Base-by-base conservation (phyloP, 768 basidiomycete genomes). In the Agaricus subrufescens region DNA sequence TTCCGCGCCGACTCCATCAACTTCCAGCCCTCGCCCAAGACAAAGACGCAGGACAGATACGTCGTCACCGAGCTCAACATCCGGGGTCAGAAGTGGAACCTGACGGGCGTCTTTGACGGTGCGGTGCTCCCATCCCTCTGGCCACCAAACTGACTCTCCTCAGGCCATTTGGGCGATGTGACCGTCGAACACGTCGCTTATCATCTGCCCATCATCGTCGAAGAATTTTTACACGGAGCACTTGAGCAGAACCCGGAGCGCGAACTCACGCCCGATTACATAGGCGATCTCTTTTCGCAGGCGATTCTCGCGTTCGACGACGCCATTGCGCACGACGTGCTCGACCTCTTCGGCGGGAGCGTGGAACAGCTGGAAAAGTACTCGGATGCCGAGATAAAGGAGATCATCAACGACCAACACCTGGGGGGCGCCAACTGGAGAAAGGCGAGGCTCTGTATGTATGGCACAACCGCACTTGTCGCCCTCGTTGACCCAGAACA, bases 401-500 rank as follows among this genome's bases (percentile, higher is more conserved):
- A 71, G 14, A 75, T 85, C 43, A 81, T 91, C 64, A 84, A 89
- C 58, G 87, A 90, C 65, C 80, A 81, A 54, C 72, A 78, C 45
- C 63, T 67, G 7, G 83, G 82, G 8, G 82, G 82, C 4, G 71
- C 71, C 19, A 87, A 87, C 64, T 81, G 84, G 73, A 74, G 79
- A 51, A 86, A 84, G 63, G 83, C 83, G 19, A 71, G 85, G 49
- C 74, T 88, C 48, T 87, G 86, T 65, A 87, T 91, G 82, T 87
- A 89, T 61, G 89, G 89, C 23, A 88, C 85, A 0, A 91, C 89
- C 2, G 87, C 85, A 4, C 78, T 91, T 31, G 79, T 91, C 42
- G 80, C 89, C 8, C 75, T 91, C 38, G 78, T 86, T 42, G 87
- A 90, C 70, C 86, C 88, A 37, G 74, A 81, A 19, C 79, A 81